Conservation (phyloP, 176 grass and related monocot genomes). For the Pontederia paniculata region DNA sequence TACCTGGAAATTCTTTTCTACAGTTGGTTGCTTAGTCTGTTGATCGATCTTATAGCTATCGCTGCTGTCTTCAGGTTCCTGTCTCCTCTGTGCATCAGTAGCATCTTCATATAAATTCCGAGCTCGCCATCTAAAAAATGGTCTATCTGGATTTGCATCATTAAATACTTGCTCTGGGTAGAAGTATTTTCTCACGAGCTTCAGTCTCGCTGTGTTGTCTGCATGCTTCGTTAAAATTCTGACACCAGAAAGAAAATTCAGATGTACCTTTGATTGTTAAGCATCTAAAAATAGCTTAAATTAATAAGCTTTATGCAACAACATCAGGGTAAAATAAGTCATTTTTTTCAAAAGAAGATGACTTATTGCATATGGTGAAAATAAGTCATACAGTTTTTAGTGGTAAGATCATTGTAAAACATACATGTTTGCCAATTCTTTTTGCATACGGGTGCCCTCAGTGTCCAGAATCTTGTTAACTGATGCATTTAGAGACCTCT, state of each 20-base stretch:
- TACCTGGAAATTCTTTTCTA: constrained; percentile 3
- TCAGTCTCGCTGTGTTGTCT: constrained; percentile 27
- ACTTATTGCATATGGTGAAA: neutral
- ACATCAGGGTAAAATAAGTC: neutral
- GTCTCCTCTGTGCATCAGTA: constrained; percentile 22
- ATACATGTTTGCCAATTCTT: constrained; percentile 32
- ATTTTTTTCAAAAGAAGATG: neutral
- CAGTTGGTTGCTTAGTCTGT: constrained; percentile 20
- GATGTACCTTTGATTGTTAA: neutral
- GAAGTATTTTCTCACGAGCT: constrained; percentile 42
- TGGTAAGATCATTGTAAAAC: constrained; percentile 1
- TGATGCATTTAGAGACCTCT: constrained; percentile 13
- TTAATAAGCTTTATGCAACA: neutral
- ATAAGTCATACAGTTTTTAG: neutral
- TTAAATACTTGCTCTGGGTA: constrained; percentile 61
- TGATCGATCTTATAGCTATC: constrained; percentile 3
- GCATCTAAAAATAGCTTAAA: neutral
- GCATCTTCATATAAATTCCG: constrained; percentile 38
- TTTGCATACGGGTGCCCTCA: constrained; percentile 31
- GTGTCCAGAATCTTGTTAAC: constrained; percentile 19
- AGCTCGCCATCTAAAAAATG: constrained; percentile 45
- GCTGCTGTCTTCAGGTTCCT: constrained; percentile 23
- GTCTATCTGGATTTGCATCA: constrained; percentile 57
- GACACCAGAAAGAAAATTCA: neutral
- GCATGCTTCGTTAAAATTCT: constrained; percentile 60